Evolutionary conservation across 148 eudicot species (phyloP).

Genomic region (Rhododendron molle): DNA sequence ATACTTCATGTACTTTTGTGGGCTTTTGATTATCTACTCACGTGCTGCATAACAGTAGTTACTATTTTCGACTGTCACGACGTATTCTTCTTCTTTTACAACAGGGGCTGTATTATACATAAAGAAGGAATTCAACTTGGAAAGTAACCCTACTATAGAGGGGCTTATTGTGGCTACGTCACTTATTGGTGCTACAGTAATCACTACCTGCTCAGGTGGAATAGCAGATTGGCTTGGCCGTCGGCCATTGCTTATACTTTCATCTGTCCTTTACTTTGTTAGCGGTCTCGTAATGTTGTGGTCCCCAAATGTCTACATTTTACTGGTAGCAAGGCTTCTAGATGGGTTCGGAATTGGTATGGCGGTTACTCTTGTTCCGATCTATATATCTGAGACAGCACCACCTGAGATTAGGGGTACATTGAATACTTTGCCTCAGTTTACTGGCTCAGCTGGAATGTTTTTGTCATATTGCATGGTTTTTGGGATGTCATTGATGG

Average conservation of each 20-base stretch:
- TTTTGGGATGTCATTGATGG: conserved; percentile 76
- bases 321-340: conserved; percentile 74
- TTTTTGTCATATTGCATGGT: conserved; percentile 79
- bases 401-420: conserved; percentile 84
- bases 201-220: conserved; percentile 87
- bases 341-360: conserved; percentile 92
- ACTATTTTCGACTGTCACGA: background rate
- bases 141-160: conserved; percentile 39
- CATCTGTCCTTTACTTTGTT: conserved; percentile 63
- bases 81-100: background rate
- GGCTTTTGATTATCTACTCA: background rate
- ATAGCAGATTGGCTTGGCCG: conserved; percentile 75
- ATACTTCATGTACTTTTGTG: background rate
- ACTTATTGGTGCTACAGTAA: conserved; percentile 80
- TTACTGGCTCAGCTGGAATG: conserved; percentile 81
- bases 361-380: conserved; percentile 80
- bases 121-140: conserved; percentile 52
- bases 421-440: conserved; percentile 87
- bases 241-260: conserved; percentile 80
- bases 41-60: background rate
- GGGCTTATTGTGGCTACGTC: conserved; percentile 95
- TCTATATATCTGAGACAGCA: conserved; percentile 90
- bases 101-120: conserved; percentile 75
- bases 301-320: conserved; percentile 89
- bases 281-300: conserved; percentile 82